Evolutionary conservation across 306 rosid species (phyloP).

Genomic region (Acmispon strigosus): DNA sequence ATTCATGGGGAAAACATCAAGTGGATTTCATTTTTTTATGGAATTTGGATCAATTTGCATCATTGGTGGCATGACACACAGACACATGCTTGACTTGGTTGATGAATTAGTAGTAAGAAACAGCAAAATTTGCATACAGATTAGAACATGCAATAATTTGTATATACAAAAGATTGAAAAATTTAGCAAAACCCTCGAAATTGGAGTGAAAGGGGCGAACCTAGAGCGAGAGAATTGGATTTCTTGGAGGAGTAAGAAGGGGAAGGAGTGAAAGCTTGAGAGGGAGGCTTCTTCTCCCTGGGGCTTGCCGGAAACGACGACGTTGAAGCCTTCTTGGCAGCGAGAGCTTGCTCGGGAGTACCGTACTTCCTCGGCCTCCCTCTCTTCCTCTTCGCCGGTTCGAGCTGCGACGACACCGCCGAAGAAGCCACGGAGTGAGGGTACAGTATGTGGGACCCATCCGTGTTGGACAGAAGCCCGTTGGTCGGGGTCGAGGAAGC

Average conservation of each 20-base stretch:
- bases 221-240: constrained; percentile 46
- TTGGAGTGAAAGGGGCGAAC: constrained; percentile 27
- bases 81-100: not conserved
- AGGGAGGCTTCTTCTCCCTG: constrained; percentile 38
- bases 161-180: not conserved
- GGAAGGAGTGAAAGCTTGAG: constrained; percentile 29
- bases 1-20: not conserved
- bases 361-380: constrained; percentile 91
- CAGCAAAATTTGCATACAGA: not conserved
- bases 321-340: constrained; percentile 80
- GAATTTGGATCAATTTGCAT: not conserved
- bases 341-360: constrained; percentile 78
- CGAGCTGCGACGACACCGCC: constrained; percentile 54
- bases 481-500: constrained; percentile 44
- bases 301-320: constrained; percentile 48
- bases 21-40: not conserved
- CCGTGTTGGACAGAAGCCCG: constrained; percentile 50
- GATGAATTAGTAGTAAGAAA: not conserved
- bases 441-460: constrained; percentile 54
- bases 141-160: not conserved
- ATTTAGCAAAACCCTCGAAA: not conserved
- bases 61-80: not conserved
- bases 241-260: constrained; percentile 56
- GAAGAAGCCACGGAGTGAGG: constrained; percentile 66
- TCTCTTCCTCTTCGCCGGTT: constrained; percentile 70